Conservation (phyloP, 1,139 yeast genomes). For the Geotrichum fermentans region DNA sequence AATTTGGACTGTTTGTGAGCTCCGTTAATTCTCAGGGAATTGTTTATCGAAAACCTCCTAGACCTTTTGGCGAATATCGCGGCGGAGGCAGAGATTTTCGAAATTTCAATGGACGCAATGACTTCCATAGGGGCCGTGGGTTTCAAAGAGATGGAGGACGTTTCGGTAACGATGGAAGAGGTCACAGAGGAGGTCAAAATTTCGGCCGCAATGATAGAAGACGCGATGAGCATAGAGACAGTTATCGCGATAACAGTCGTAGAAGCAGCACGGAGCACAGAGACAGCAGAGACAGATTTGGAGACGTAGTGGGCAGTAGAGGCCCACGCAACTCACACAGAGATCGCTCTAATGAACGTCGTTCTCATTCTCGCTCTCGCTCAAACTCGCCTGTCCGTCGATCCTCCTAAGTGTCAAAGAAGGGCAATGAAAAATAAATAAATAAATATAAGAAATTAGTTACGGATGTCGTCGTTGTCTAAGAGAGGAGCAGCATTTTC, state of each 20-base stretch:
- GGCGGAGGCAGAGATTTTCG: slow-evolving; percentile 20
- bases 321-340: no score
- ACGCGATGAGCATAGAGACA: slow-evolving; percentile 21
- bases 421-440: no score
- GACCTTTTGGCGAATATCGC: slow-evolving; percentile 25
- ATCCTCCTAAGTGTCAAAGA: no score
- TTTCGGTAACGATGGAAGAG: slow-evolving; percentile 42
- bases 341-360: slow-evolving; percentile 1
- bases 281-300: no score
- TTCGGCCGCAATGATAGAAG: slow-evolving; percentile 22
- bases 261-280: slow-evolving; percentile 19
- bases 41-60: slow-evolving; percentile 50
- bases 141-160: slow-evolving; percentile 18
- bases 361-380: slow-evolving; percentile 15
- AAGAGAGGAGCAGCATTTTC: neutral
- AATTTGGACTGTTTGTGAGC: slow-evolving; percentile 32
- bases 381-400: slow-evolving; percentile 10
- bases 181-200: slow-evolving; percentile 25
- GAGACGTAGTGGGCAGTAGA: no score
- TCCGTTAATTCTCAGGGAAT: slow-evolving; percentile 31
- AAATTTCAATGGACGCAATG: slow-evolving; percentile 23
- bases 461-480: neutral
- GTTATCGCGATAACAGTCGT: slow-evolving; percentile 9
- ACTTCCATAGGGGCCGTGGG: slow-evolving; percentile 16
- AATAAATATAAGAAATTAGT: no score